Evolutionary conservation across 257 asterid genomes (phyloP).

Genomic region (Solanum tacnaense): DNA sequence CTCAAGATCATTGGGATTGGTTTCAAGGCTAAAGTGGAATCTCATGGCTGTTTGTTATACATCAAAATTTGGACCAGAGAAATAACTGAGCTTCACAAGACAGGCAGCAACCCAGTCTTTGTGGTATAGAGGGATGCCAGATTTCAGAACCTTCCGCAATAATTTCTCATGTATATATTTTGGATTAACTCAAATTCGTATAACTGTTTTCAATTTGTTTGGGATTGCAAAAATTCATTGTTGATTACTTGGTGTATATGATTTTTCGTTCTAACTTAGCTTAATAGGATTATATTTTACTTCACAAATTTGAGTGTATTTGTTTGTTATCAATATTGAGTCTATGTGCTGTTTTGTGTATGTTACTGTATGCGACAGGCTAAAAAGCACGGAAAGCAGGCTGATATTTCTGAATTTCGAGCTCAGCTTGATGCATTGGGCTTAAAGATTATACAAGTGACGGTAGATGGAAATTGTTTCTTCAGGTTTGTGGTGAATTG

Average conservation of each 20-base stretch:
- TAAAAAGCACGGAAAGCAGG: slow-evolving; percentile 54
- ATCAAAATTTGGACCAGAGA: slow-evolving; percentile 15
- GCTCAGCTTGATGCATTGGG: slow-evolving; percentile 63
- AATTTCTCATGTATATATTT: slow-evolving; percentile 35
- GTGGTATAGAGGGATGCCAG: slow-evolving; percentile 43
- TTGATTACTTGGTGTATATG: neutral
- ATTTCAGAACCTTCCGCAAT: slow-evolving; percentile 44
- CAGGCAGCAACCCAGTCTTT: slow-evolving; percentile 81
- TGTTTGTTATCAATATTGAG: neutral
- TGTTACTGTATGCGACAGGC: slow-evolving; percentile 22
- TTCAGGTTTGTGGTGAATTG: slow-evolving; percentile 43
- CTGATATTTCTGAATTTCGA: slow-evolving; percentile 52
- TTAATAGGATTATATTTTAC: neutral
- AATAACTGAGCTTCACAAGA: slow-evolving; percentile 8
- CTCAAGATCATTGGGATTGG: too few species aligned
- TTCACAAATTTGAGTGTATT: neutral
- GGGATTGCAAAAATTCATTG: neutral
- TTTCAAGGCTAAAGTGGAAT: too few species aligned
- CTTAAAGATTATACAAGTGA: slow-evolving; percentile 62
- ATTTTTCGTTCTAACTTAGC: neutral
- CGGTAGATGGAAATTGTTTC: slow-evolving; percentile 93
- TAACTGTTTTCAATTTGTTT: neutral
- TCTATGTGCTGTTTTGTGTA: neutral
- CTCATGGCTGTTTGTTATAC: too few species aligned
- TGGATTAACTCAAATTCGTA: too few species aligned